Evolutionary conservation across 1,139 yeast species (phyloP), one percentile per base, ranked within the genome.

Genomic region (Meyerozyma carpophila): DNA sequence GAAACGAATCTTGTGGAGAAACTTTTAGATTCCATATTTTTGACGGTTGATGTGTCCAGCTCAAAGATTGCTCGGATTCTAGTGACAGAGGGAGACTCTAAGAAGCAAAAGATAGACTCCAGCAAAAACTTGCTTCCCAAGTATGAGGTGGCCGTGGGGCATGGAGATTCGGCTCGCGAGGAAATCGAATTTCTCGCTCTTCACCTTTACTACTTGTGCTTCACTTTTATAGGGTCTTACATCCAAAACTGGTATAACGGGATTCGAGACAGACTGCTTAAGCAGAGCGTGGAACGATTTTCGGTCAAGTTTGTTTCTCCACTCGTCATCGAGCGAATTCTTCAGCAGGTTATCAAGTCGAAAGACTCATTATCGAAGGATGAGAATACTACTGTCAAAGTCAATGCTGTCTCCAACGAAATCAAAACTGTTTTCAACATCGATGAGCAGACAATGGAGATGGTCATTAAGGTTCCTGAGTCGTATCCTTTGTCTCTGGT

Each of bases 371-470:
- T 77, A 29, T 61, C 59, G 4, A 70, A 66, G 31, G 83, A 82
- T 51, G 82, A 81, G 39, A 80, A 82, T 38, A 65, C 84, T 55
- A 69, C 73, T 5, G 76, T 89, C 45, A 84, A 79, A 58, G 73
- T 88, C 24, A 83, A 84, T 57, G 71, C 68, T 43, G 70, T 73
- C 7, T 70, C 81, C 8, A 79, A 82, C 50, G 97, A 90, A 59
- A 79, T 93, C 50, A 80, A 77, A 49, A 84, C 93, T 1, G 69
- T 75, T 1, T 88, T 88, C 58, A 73, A 82, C 39, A 86, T 93
- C 45, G 99, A 94, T 58, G 97, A 90, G 44, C 95, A 89, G 56
- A 80, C 81, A 16, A 76, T 93, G 75, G 96, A 89, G 56, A 79
- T 93, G 70, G 77, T 82, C 1, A 81, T 91, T 47, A 75, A 72